Conservation (phyloP, 768 basidiomycete genomes). For the Mycena rebaudengoi region DNA sequence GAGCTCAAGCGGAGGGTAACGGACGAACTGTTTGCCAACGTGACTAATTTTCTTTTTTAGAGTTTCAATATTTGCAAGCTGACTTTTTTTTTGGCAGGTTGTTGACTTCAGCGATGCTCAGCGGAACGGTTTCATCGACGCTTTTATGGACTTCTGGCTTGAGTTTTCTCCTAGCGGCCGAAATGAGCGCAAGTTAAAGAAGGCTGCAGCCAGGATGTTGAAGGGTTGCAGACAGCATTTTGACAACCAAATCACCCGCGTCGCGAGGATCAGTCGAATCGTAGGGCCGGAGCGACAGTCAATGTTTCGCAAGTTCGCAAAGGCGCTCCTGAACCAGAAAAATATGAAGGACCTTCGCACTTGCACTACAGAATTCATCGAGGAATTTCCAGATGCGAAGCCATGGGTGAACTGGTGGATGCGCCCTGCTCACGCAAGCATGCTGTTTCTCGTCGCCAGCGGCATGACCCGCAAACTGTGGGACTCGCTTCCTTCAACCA, state of each 20-base stretch:
- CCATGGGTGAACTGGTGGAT: slow-evolving; percentile 48
- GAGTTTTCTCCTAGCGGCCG: slow-evolving; percentile 4
- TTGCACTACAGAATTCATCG: slow-evolving; percentile 18
- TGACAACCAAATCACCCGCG: slow-evolving; percentile 35
- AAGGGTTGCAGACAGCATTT: slow-evolving; percentile 45
- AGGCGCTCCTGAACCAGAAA: slow-evolving; percentile 10
- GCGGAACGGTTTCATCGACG: slow-evolving; percentile 37
- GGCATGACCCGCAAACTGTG: slow-evolving; percentile 23
- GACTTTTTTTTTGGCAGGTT: slow-evolving; percentile 29
- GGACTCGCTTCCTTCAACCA: slow-evolving; percentile 26
- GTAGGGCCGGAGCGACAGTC: slow-evolving; percentile 26
- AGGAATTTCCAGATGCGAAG: slow-evolving; percentile 32
- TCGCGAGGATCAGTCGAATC: slow-evolving; percentile 32
- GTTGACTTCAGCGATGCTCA: slow-evolving; percentile 49
- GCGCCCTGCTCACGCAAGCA: slow-evolving; percentile 25
- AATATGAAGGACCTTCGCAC: slow-evolving; percentile 16
- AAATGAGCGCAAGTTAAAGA: slow-evolving; percentile 10
- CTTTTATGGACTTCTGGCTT: slow-evolving; percentile 37
- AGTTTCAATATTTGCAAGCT: background rate
- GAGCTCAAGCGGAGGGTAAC: slow-evolving; percentile 17
- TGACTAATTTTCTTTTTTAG: background rate
- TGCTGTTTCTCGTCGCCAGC: slow-evolving; percentile 25
- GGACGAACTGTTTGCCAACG: slow-evolving; percentile 19
- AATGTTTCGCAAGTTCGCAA: slow-evolving; percentile 26
- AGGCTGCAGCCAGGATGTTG: slow-evolving; percentile 23